A percentile compares a stretch with the other conserved stretches of the same genome.
Evolutionary conservation across 805 yeast genomes (phyloP).

Genomic region (Barnettozyma siamensis): DNA sequence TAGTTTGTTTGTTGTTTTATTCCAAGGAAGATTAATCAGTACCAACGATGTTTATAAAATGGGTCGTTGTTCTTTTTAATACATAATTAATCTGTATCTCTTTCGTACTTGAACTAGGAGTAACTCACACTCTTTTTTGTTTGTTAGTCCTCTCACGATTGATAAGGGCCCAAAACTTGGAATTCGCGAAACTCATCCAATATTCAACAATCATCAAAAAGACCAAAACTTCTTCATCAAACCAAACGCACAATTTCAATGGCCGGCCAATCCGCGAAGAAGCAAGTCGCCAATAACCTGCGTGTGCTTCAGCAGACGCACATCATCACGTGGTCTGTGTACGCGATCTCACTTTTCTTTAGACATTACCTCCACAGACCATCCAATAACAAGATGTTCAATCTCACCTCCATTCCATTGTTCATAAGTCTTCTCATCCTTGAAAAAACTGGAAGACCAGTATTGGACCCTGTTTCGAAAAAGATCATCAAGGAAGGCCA

Average conservation of each 20-base stretch:
- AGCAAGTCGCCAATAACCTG: conserved; percentile 39
- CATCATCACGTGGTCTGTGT: conserved; percentile 24
- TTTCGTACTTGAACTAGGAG: no score
- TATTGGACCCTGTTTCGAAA: conserved; percentile 28
- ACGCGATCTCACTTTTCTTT: conserved; percentile 24
- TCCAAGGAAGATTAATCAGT: background rate
- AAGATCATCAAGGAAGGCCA: conserved; percentile 40
- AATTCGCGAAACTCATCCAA: no score
- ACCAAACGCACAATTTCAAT: no score
- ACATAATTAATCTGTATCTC: background rate
- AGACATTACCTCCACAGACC: conserved; percentile 33
- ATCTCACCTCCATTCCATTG: conserved; percentile 28
- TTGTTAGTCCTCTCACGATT: no score
- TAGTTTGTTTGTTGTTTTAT: background rate
- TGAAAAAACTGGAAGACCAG: conserved; percentile 48
- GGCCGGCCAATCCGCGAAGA: conserved; percentile 57
- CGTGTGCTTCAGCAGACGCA: conserved; percentile 36
- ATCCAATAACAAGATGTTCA: conserved; percentile 24
- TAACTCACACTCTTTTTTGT: no score
- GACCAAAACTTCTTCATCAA: background rate
- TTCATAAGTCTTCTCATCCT: conserved; percentile 35
- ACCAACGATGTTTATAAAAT: background rate
- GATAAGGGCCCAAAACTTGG: no score
- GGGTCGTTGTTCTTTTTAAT: background rate
- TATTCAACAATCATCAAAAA: no score